Conservation (phyloP, 108 stramenopile genomes). For the Seminavis robusta region DNA sequence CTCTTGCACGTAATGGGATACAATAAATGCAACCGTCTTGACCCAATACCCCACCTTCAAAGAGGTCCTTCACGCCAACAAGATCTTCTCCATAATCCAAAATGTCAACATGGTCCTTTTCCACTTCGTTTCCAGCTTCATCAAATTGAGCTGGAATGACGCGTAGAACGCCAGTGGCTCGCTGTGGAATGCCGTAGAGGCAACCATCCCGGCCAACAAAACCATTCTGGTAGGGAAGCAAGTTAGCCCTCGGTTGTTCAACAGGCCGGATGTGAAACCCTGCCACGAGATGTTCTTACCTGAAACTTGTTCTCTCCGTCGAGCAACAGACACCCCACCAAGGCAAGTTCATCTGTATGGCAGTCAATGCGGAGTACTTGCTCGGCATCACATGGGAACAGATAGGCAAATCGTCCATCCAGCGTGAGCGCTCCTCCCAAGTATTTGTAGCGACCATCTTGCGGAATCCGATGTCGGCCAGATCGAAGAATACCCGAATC, state of each 20-base stretch:
- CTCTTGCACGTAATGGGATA: slow-evolving; percentile 55
- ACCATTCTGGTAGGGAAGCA: too few relatives aligned
- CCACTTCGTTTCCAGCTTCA: slow-evolving; percentile 17
- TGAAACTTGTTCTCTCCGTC: slow-evolving; percentile 72
- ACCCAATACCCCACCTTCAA: slow-evolving; percentile 72
- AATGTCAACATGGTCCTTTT: slow-evolving; percentile 62
- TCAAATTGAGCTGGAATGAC: slow-evolving; percentile 38
- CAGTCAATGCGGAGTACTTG: slow-evolving; percentile 49
- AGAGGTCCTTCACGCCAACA: slow-evolving; percentile 59
- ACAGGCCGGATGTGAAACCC: too few relatives aligned
- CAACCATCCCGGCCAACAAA: slow-evolving; percentile 58
- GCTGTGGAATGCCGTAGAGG: slow-evolving; percentile 64
- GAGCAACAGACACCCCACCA: slow-evolving; percentile 48
- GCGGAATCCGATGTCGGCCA: slow-evolving; percentile 63
- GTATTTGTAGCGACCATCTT: slow-evolving; percentile 64
- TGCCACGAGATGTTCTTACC: too few relatives aligned
- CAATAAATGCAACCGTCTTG: slow-evolving; percentile 61
- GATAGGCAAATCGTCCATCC: slow-evolving; percentile 45
- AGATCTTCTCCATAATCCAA: slow-evolving; percentile 58
- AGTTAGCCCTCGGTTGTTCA: too few relatives aligned
- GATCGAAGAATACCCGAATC: slow-evolving; percentile 34
- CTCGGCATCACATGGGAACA: slow-evolving; percentile 62
- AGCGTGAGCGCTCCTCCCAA: slow-evolving; percentile 58
- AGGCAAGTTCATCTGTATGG: slow-evolving; percentile 39
- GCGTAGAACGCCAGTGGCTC: slow-evolving; percentile 51